Evolutionary conservation across 805 yeast genomes (phyloP).

Genomic region (Komagataella populi): DNA sequence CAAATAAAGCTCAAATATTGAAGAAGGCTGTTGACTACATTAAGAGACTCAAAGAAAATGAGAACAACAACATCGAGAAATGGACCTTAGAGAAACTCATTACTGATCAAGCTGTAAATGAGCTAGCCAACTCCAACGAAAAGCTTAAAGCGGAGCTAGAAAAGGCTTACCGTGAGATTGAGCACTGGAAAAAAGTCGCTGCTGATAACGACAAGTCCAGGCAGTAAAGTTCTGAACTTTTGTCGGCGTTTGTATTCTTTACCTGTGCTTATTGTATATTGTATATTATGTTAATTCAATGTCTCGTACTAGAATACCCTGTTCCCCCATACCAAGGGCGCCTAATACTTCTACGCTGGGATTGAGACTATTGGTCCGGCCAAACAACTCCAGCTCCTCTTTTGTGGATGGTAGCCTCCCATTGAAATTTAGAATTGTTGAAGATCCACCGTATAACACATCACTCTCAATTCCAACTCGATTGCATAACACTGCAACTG

Average conservation of each 20-base stretch:
- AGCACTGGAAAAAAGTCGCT: slow-evolving; percentile 53
- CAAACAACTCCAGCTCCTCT: slow-evolving; percentile 11
- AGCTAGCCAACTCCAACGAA: slow-evolving; percentile 74
- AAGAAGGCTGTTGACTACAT: slow-evolving; percentile 85
- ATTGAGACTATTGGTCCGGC: slow-evolving; percentile 24
- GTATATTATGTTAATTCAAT: slow-evolving; percentile 21
- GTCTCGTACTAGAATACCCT: slow-evolving; percentile 52
- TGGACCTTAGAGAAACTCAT: slow-evolving; percentile 89
- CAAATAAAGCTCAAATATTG: slow-evolving; percentile 83
- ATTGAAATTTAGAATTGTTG: slow-evolving; percentile 41
- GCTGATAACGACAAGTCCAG: slow-evolving; percentile 8
- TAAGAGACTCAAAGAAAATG: slow-evolving; percentile 79
- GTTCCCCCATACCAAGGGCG: slow-evolving; percentile 45
- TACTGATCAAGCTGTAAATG: slow-evolving; percentile 84
- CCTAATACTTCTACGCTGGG: slow-evolving; percentile 42
- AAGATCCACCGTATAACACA: slow-evolving; percentile 55
- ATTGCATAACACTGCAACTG: slow-evolving; percentile 44
- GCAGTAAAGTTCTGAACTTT: background rate
- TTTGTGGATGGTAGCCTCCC: slow-evolving; percentile 16
- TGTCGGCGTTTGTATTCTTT: background rate
- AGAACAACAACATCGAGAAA: slow-evolving; percentile 80
- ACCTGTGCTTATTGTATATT: background rate
- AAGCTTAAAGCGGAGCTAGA: slow-evolving; percentile 80
- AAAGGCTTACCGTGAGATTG: slow-evolving; percentile 85
- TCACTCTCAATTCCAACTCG: slow-evolving; percentile 68